Evolutionary conservation across 2,329 filamentous ascomycete genomes (phyloP).

Genomic region (Dactylellina leptospora): DNA sequence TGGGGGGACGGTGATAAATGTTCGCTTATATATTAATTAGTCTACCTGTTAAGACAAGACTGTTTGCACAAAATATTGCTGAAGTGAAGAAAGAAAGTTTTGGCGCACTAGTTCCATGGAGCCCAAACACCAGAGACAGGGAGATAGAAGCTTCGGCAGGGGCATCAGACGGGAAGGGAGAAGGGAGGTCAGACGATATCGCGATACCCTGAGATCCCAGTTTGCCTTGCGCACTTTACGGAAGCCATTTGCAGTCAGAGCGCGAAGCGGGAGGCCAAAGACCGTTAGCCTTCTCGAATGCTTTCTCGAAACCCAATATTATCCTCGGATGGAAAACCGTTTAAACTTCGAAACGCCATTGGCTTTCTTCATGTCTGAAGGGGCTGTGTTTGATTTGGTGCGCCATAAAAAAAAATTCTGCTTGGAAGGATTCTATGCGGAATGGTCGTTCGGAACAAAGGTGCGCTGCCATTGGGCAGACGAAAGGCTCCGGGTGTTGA

Average conservation of each 20-base stretch:
- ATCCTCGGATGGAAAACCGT: constrained; percentile 20
- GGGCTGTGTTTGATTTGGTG: constrained; percentile 32
- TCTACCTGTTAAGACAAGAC: no score
- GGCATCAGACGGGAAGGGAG: neutral
- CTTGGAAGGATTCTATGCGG: constrained; percentile 1
- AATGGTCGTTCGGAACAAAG: constrained; percentile 11
- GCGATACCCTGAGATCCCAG: constrained; percentile 28
- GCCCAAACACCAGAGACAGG: constrained; percentile 24
- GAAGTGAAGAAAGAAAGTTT: no score
- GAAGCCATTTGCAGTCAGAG: constrained; percentile 31
- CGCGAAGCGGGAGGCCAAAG: constrained; percentile 21
- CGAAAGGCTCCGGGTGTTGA: neutral
- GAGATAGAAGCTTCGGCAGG: neutral
- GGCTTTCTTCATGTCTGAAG: constrained; percentile 1
- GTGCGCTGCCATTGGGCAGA: neutral
- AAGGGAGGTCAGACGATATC: constrained; percentile 45
- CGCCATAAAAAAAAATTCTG: constrained; percentile 20
- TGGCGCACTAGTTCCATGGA: constrained; percentile 19
- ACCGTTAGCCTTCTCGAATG: no score
- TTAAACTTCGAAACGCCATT: constrained; percentile 30
- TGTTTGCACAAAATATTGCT: no score
- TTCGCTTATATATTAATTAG: constrained; percentile 51
- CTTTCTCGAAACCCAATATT: constrained; percentile 25
- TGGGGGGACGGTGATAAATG: constrained; percentile 1
- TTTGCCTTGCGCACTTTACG: constrained; percentile 14